A percentile compares a stretch with the other conserved stretches of the same genome.
Evolutionary conservation across 2,329 filamentous ascomycete species (phyloP).

Genomic region (Didymella sp.): DNA sequence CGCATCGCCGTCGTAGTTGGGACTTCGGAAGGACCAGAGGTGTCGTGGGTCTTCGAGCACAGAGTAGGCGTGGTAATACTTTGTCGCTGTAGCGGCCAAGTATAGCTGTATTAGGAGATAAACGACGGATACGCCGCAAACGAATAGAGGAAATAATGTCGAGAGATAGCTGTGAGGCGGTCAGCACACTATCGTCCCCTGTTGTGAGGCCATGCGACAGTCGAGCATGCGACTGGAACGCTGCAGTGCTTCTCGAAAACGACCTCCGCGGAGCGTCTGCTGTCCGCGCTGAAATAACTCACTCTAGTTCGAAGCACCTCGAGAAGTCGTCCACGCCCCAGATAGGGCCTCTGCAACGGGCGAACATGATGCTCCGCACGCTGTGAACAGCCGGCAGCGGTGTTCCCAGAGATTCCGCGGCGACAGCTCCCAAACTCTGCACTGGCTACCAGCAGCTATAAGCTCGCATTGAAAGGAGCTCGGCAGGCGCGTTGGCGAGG

Average conservation of each 20-base stretch:
- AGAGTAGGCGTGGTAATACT: slow-evolving; percentile 65
- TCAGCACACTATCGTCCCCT: slow-evolving; percentile 17
- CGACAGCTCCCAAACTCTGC: slow-evolving; percentile 28
- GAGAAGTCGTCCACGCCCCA: slow-evolving; percentile 70
- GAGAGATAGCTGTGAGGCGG: slow-evolving; percentile 71
- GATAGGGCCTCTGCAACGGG: slow-evolving; percentile 63
- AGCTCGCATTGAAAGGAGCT: slow-evolving; percentile 24
- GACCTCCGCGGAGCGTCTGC: neutral
- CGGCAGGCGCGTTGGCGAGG: slow-evolving; percentile 11
- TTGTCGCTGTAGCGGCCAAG: slow-evolving; percentile 61
- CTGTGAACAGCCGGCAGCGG: slow-evolving; percentile 19
- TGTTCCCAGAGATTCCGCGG: slow-evolving; percentile 20
- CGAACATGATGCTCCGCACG: slow-evolving; percentile 56
- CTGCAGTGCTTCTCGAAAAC: neutral
- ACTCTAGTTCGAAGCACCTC: slow-evolving; percentile 71
- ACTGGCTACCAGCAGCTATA: slow-evolving; percentile 26
- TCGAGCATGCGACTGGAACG: neutral
- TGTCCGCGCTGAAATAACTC: slow-evolving; percentile 49
- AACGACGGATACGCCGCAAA: slow-evolving; percentile 73
- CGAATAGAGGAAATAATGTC: slow-evolving; percentile 76
- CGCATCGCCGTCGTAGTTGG: slow-evolving; percentile 46
- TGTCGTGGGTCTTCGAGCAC: slow-evolving; percentile 57
- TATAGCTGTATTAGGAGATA: slow-evolving; percentile 67
- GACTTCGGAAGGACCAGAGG: slow-evolving; percentile 44
- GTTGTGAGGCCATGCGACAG: slow-evolving; percentile 5